Evolutionary conservation across 2,329 filamentous ascomycete genomes (phyloP).

Genomic region (Helicocarpus griseus): DNA sequence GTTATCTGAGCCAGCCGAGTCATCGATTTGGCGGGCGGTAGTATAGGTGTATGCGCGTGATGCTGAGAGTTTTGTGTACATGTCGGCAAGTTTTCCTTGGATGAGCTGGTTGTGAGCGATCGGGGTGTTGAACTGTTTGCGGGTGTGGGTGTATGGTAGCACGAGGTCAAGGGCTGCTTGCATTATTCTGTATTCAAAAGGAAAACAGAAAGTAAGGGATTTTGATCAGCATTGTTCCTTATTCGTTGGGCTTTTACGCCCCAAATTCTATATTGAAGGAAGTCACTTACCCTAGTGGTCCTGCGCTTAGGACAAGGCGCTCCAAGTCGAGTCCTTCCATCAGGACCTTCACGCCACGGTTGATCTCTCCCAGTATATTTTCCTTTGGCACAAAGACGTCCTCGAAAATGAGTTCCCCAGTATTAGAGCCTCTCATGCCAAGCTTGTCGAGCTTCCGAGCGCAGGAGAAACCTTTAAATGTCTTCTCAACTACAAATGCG

Average conservation of each 20-base stretch:
- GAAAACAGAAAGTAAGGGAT: neutral
- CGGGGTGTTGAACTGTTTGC: conserved; percentile 78
- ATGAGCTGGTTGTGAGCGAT: conserved; percentile 89
- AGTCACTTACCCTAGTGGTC: conserved; percentile 59
- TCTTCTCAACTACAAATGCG: conserved; percentile 74
- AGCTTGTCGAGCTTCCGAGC: conserved; percentile 93
- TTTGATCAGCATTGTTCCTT: neutral
- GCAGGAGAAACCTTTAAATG: conserved; percentile 67
- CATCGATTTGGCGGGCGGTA: conserved; percentile 71
- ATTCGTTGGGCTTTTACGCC: neutral
- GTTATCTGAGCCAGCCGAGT: conserved; percentile 42
- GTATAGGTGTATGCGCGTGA: conserved; percentile 78
- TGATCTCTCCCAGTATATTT: conserved; percentile 69
- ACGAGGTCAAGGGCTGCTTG: conserved; percentile 78
- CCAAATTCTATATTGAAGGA: neutral
- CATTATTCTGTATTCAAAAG: conserved; percentile 54
- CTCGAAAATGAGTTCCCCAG: conserved; percentile 86
- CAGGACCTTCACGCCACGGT: conserved; percentile 77
- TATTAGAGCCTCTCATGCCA: conserved; percentile 95
- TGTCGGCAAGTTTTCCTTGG: conserved; percentile 87
- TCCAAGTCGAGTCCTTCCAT: conserved; percentile 97
- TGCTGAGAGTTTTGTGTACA: conserved; percentile 90
- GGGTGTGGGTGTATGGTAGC: conserved; percentile 78
- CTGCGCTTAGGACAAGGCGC: conserved; percentile 80
- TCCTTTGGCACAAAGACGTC: conserved; percentile 77